These are phyloP conservation scores for Pseudozyma hubeiensis DNA, from an alignment of 1,284 basidiomycete species.

Conservation along the genomic window DNA sequence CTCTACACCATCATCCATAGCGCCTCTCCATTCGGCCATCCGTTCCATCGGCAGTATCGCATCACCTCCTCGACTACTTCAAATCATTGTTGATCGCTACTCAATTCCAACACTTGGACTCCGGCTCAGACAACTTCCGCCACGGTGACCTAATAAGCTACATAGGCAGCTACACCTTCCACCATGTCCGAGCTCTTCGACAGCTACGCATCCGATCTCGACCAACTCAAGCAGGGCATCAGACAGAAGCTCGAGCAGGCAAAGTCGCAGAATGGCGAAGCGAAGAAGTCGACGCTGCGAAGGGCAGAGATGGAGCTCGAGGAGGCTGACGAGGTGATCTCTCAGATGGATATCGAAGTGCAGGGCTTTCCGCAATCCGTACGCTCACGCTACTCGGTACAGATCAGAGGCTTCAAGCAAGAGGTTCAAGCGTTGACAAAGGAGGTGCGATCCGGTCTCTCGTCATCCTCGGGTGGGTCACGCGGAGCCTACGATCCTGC, in stretches of 20 bases:
- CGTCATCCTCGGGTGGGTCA: conserved; percentile 13
- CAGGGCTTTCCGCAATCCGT: conserved; percentile 84
- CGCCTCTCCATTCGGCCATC: too few relatives aligned
- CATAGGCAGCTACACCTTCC: background rate
- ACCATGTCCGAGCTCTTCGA: conserved; percentile 68
- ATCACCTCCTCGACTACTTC: too few relatives aligned
- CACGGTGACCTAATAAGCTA: too few relatives aligned
- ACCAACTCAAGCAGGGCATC: conserved; percentile 58
- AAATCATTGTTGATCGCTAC: too few relatives aligned
- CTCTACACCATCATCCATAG: too few relatives aligned
- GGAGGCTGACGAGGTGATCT: conserved; percentile 93
- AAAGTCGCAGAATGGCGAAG: conserved; percentile 72
- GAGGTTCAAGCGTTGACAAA: conserved; percentile 56
- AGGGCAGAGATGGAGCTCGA: conserved; percentile 94
- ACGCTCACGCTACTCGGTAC: conserved; percentile 52
- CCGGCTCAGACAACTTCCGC: too few relatives aligned
- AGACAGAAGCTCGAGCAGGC: conserved; percentile 47
- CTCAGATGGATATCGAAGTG: conserved; percentile 99
- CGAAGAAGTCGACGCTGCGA: conserved; percentile 83
- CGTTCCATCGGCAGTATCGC: too few relatives aligned
- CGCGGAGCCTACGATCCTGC: conserved; percentile 27
- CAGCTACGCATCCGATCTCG: conserved; percentile 65
- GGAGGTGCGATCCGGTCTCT: conserved; percentile 35
- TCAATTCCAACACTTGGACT: background rate
- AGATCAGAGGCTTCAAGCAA: conserved; percentile 55